Evolutionary conservation across 495 filamentous ascomycete species (phyloP).

Genomic region (Xylaria acuta): DNA sequence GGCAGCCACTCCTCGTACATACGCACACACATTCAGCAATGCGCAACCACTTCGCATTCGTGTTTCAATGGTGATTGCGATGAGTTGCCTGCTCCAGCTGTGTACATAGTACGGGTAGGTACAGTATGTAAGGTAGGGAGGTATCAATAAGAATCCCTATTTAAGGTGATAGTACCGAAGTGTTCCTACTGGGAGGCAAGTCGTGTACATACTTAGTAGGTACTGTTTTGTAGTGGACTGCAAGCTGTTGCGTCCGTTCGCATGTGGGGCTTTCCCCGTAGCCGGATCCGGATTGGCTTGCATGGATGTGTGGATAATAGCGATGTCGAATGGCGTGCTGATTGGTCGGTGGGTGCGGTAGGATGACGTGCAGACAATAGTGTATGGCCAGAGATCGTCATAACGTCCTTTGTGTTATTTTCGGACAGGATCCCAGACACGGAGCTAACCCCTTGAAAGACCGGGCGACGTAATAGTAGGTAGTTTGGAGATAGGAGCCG

Average conservation of each 20-base stretch:
- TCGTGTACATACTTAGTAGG: background rate
- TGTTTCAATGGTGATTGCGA: conserved; percentile 10
- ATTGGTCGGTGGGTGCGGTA: conserved; percentile 11
- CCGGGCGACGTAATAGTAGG: background rate
- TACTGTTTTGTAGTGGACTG: no score
- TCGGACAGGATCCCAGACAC: background rate
- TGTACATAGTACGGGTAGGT: no score
- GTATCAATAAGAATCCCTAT: no score
- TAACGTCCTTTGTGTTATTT: conserved; percentile 20
- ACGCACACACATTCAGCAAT: background rate
- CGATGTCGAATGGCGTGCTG: background rate
- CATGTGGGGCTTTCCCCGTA: background rate
- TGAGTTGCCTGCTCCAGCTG: background rate
- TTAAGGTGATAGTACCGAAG: no score
- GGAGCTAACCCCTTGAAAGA: conserved; percentile 1
- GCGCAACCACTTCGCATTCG: background rate
- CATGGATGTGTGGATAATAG: conserved; percentile 2
- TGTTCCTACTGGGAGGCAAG: background rate
- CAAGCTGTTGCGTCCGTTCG: background rate
- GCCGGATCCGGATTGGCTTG: conserved; percentile 26
- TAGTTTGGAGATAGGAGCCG: background rate
- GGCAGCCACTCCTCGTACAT: conserved; percentile 1
- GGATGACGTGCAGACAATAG: conserved; percentile 28
- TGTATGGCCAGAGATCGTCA: conserved; percentile 8
- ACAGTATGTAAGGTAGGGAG: no score